Evolutionary conservation across 805 yeast genomes (phyloP).

Genomic region (Myxozyma kluyveri): DNA sequence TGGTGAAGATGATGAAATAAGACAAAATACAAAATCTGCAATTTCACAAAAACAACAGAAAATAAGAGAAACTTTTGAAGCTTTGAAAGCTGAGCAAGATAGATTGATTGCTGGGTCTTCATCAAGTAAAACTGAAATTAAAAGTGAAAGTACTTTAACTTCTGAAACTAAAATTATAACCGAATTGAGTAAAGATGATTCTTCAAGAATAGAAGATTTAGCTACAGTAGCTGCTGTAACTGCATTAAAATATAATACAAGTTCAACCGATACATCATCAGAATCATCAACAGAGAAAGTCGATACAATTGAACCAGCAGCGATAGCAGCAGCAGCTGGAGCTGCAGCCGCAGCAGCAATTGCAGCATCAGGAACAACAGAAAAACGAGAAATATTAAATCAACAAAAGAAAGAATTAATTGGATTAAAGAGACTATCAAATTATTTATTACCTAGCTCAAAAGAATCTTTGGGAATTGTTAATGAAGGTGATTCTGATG

Average conservation of each 20-base stretch:
- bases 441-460: background rate
- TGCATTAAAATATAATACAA: background rate
- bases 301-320: no score
- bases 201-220: no score
- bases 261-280: background rate
- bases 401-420: no score
- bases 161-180: background rate
- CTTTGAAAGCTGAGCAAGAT: slow-evolving; percentile 1
- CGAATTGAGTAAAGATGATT: background rate
- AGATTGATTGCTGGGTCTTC: no score
- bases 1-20: background rate
- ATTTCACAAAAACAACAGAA: slow-evolving; percentile 8
- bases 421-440: slow-evolving; percentile 1
- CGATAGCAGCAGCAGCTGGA: no score
- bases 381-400: background rate
- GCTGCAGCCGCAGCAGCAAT: no score
- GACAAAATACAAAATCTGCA: background rate
- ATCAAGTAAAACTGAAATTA: background rate
- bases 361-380: background rate
- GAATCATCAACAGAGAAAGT: background rate
- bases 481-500: slow-evolving; percentile 14
- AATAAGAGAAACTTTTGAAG: slow-evolving; percentile 2
- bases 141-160: background rate
- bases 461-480: slow-evolving; percentile 1
- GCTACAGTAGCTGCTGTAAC: background rate